Conservation (phyloP, 1,139 yeast species). For the Lizanozyma gosingica region DNA sequence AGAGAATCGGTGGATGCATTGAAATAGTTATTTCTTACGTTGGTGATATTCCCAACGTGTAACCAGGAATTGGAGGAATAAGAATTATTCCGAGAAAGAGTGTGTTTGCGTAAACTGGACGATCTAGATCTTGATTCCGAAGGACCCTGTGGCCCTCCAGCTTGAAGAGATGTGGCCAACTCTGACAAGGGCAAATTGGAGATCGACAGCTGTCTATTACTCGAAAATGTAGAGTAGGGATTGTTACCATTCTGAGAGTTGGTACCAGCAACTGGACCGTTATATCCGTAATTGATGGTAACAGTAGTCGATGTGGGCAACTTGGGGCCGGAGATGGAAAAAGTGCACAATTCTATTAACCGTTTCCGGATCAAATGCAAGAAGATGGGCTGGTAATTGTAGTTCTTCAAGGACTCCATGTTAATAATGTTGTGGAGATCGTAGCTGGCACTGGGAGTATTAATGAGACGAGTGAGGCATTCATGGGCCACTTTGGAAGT, state of each 20-base stretch:
- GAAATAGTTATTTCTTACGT: slow-evolving; percentile 19
- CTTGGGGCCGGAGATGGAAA: slow-evolving; percentile 10
- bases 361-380: slow-evolving; percentile 36
- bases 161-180: slow-evolving; percentile 6
- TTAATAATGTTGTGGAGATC: slow-evolving; percentile 29
- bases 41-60: slow-evolving; percentile 37
- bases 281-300: slow-evolving; percentile 9
- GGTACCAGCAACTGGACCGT: slow-evolving; percentile 3
- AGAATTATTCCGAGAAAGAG: slow-evolving; percentile 37
- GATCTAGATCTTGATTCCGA: slow-evolving; percentile 16
- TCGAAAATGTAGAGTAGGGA: slow-evolving; percentile 5
- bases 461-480: slow-evolving; percentile 23
- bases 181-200: slow-evolving; percentile 36
- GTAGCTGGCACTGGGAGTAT: slow-evolving; percentile 13
- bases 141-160: neutral
- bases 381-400: slow-evolving; percentile 31
- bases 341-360: slow-evolving; percentile 31
- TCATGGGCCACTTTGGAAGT: slow-evolving; percentile 38
- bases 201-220: slow-evolving; percentile 27
- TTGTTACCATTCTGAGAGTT: slow-evolving; percentile 6
- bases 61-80: slow-evolving; percentile 31
- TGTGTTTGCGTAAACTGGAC: slow-evolving; percentile 33
- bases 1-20: slow-evolving; percentile 34
- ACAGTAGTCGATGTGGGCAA: slow-evolving; percentile 23
- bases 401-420: slow-evolving; percentile 24